Conservation (phyloP, 2,329 filamentous ascomycete genomes). For the Cladosporium velox region DNA sequence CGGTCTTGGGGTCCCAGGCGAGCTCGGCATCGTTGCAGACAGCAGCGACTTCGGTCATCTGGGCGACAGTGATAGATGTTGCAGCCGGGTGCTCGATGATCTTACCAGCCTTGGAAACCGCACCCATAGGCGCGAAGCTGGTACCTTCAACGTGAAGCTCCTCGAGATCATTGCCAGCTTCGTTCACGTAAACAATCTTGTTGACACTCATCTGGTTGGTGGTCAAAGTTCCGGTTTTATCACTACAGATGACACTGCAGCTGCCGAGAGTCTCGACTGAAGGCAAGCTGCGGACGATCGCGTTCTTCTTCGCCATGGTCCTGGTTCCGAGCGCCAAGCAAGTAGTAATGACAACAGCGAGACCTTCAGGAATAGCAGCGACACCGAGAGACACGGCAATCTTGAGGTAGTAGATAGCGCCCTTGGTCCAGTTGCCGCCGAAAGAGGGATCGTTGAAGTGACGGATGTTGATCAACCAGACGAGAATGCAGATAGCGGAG, state of each 20-base stretch:
- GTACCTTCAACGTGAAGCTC: conserved; percentile 91
- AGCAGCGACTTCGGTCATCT: conserved; percentile 69
- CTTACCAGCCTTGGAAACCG: conserved; percentile 67
- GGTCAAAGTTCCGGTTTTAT: conserved; percentile 97
- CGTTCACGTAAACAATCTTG: conserved; percentile 82
- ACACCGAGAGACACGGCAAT: conserved; percentile 98
- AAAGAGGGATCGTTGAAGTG: conserved; percentile 96
- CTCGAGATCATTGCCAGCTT: conserved; percentile 71
- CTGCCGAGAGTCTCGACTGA: conserved; percentile 97
- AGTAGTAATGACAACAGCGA: conserved; percentile 98
- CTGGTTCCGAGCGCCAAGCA: conserved; percentile 93
- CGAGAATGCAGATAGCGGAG: conserved; percentile 90
- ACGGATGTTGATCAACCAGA: conserved; percentile 98
- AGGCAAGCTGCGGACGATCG: conserved; percentile 90
- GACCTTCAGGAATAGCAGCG: conserved; percentile 93
- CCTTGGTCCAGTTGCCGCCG: conserved; percentile 84
- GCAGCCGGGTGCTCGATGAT: conserved; percentile 67
- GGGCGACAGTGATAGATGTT: conserved; percentile 73
- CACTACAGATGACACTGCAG: conserved; percentile 99
- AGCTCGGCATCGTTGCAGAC: conserved; percentile 89
- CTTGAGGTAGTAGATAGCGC: conserved; percentile 98
- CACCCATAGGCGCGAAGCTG: conserved; percentile 83
- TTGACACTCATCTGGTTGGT: conserved; percentile 99
- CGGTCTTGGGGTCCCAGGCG: conserved; percentile 75
- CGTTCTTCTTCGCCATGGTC: conserved; percentile 99